These are phyloP conservation scores for Serpula lacrymans DNA, from an alignment of 768 basidiomycete genomes.

Conservation along the genomic window DNA sequence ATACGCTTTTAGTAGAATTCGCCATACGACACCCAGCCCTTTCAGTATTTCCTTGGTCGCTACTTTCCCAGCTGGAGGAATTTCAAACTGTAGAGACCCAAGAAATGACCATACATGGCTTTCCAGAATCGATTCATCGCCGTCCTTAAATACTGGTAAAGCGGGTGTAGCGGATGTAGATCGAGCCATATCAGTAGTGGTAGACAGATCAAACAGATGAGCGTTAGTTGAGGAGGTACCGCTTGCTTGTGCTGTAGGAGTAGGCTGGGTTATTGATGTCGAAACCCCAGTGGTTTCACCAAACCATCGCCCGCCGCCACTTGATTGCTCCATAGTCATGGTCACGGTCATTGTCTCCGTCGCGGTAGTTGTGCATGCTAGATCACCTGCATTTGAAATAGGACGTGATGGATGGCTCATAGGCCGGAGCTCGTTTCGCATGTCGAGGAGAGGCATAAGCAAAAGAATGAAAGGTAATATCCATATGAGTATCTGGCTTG, in stretches of 20 bases:
- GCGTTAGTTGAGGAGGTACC: no score
- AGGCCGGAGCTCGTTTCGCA: slow-evolving; percentile 23
- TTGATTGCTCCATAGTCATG: slow-evolving; percentile 16
- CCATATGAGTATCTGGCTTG: slow-evolving; percentile 13
- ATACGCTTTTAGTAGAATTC: slow-evolving; percentile 26
- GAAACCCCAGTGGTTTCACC: neutral
- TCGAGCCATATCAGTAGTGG: no score
- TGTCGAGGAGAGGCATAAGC: slow-evolving; percentile 18
- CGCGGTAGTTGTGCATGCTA: slow-evolving; percentile 1
- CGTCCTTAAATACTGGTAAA: no score
- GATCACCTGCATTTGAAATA: slow-evolving; percentile 6
- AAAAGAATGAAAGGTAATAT: slow-evolving; percentile 14
- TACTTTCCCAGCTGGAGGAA: slow-evolving; percentile 20
- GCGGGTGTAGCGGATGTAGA: no score
- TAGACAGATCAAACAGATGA: no score
- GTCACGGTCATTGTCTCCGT: slow-evolving; percentile 29
- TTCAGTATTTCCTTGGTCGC: slow-evolving; percentile 23
- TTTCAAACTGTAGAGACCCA: slow-evolving; percentile 25
- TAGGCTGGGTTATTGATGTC: slow-evolving; percentile 10
- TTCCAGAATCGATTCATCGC: no score
- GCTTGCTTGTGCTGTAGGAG: no score
- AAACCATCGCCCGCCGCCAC: neutral
- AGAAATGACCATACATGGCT: slow-evolving; percentile 20
- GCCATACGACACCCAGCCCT: slow-evolving; percentile 26
- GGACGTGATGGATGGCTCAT: slow-evolving; percentile 14